These are phyloP conservation scores for Leccinum longicurvipes DNA, from an alignment of 768 basidiomycete species.

Conservation along the genomic window DNA sequence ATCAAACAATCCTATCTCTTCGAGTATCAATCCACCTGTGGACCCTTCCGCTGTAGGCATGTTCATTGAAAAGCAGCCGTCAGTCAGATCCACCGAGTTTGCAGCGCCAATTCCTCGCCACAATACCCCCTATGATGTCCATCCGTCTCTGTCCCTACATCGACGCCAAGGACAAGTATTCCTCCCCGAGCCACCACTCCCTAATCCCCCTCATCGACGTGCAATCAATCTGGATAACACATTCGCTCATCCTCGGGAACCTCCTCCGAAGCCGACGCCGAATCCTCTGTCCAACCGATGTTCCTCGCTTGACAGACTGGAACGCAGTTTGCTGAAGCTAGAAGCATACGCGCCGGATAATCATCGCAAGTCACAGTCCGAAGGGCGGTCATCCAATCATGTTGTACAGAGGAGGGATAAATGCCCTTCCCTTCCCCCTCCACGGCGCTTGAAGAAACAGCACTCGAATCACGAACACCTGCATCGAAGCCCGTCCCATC, in stretches of 20 bases:
- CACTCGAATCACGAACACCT: slow-evolving; percentile 5
- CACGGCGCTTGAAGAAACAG: slow-evolving; percentile 11
- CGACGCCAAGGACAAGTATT: slow-evolving; percentile 30
- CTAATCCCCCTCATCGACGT: background rate
- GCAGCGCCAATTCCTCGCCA: slow-evolving; percentile 9
- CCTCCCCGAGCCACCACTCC: slow-evolving; percentile 5
- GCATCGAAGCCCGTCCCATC: background rate
- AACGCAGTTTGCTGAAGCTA: slow-evolving; percentile 33
- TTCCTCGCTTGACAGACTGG: slow-evolving; percentile 33
- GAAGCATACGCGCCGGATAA: slow-evolving; percentile 28
- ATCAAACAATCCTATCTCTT: background rate
- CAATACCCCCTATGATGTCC: slow-evolving; percentile 1
- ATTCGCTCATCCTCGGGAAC: slow-evolving; percentile 16
- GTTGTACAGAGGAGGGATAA: slow-evolving; percentile 5
- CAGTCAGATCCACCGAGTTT: background rate
- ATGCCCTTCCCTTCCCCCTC: slow-evolving; percentile 22
- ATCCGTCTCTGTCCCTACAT: slow-evolving; percentile 5
- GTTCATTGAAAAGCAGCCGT: background rate
- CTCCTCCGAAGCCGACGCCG: slow-evolving; percentile 21
- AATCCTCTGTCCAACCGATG: slow-evolving; percentile 15
- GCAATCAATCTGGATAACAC: slow-evolving; percentile 7
- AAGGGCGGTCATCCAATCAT: slow-evolving; percentile 3
- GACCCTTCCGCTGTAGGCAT: background rate
- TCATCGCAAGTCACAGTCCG: slow-evolving; percentile 22
- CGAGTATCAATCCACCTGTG: background rate